phyloP scores from a whole-genome alignment of 2,329 filamentous ascomycete genomes.

The Aspergillus calidoustus region DNA sequence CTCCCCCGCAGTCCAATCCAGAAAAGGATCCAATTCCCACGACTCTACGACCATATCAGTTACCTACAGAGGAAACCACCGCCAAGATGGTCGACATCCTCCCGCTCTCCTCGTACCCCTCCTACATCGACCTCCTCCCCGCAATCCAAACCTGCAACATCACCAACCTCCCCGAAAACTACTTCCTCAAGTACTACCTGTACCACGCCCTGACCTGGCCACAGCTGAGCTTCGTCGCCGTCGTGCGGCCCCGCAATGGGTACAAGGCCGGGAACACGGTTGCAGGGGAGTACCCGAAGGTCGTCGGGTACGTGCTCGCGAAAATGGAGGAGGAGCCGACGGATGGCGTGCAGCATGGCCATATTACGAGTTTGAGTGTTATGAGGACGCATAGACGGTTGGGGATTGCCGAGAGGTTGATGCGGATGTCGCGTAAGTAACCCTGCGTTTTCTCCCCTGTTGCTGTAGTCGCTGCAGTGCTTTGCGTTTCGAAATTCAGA shows the following conservation, averaged over 20 bases:
- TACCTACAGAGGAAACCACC: neutral
- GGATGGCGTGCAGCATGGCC: slow-evolving; percentile 89
- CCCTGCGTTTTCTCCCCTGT: neutral
- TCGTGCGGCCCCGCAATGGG: slow-evolving; percentile 80
- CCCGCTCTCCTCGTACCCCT: slow-evolving; percentile 51
- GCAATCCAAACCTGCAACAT: slow-evolving; percentile 97
- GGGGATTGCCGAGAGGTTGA: slow-evolving; percentile 94
- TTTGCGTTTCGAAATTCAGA: neutral
- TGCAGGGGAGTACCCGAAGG: slow-evolving; percentile 82
- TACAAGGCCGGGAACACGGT: slow-evolving; percentile 70
- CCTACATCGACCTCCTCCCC: slow-evolving; percentile 81
- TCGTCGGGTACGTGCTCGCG: slow-evolving; percentile 97
- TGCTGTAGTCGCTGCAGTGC: neutral
- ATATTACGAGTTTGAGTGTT: slow-evolving; percentile 93
- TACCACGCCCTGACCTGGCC: slow-evolving; percentile 99
- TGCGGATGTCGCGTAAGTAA: slow-evolving; percentile 86
- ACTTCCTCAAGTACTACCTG: slow-evolving; percentile 99
- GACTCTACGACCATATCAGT: neutral
- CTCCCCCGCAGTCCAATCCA: neutral
- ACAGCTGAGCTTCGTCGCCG: slow-evolving; percentile 93
- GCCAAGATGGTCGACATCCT: slow-evolving; percentile 54
- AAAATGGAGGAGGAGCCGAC: slow-evolving; percentile 99
- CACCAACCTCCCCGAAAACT: slow-evolving; percentile 98
- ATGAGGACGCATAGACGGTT: slow-evolving; percentile 93
- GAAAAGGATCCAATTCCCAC: neutral